These are phyloP conservation scores for Aspergillus indologenus DNA, from an alignment of 495 filamentous ascomycete species.

Conservation along the genomic window DNA sequence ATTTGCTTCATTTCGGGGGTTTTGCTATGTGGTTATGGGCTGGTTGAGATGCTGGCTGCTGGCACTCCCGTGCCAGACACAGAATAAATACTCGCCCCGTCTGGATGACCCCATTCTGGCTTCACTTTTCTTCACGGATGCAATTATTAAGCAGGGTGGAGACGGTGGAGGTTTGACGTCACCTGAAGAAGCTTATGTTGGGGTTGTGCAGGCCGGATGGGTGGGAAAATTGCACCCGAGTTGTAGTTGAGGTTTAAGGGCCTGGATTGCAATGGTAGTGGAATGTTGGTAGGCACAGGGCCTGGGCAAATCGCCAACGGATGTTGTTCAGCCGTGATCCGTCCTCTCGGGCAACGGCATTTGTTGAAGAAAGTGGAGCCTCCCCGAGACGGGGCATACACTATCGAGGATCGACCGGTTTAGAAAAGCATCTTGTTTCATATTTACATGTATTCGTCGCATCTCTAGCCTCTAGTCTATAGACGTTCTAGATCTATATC, in stretches of 20 bases:
- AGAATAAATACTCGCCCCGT: background rate
- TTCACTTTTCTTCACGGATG: background rate
- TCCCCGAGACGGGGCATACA: too few species aligned
- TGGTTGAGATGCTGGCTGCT: too few species aligned
- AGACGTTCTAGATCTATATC: constrained; percentile 11
- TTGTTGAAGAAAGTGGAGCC: too few species aligned
- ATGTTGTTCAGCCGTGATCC: background rate
- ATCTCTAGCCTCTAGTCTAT: constrained; percentile 4
- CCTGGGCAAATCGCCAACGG: too few species aligned
- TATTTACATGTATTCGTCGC: too few species aligned
- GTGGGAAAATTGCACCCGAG: too few species aligned
- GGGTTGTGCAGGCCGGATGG: background rate
- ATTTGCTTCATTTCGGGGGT: constrained; percentile 18
- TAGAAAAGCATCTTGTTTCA: too few species aligned
- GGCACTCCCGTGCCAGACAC: too few species aligned
- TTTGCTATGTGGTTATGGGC: background rate
- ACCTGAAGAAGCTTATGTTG: background rate
- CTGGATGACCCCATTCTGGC: background rate
- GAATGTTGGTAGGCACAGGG: too few species aligned
- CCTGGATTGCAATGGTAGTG: too few species aligned
- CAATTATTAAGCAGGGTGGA: constrained; percentile 2
- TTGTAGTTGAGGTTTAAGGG: too few species aligned
- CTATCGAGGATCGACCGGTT: too few species aligned
- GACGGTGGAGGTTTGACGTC: background rate
- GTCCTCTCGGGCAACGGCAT: background rate